Evolutionary conservation across 345 rosid species (phyloP), one percentile per base, ranked within the genome.

Genomic region (Lepidium didymum): DNA sequence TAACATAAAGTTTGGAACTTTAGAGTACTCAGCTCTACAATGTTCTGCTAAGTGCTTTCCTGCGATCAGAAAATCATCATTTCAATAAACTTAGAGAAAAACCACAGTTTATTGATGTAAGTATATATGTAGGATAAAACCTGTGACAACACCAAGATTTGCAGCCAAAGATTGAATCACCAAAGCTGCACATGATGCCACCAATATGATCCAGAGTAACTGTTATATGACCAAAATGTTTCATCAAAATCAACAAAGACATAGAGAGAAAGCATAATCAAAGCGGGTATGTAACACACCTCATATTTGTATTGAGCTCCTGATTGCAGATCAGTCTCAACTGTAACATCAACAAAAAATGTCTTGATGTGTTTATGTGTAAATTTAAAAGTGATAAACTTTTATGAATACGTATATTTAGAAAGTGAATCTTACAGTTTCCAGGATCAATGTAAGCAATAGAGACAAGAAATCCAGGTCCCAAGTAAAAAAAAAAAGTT

Each of bases 371-470:
- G 7, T 40, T 41, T 27, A 43, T 10, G 46, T 36, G 51, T 38
- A 25, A 51, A 0, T 35, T 18, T 14, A 10, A 44, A 23, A 67
- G 46, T 38, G 62, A 8, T n/a, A 56, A 3, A 40, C 31, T 2
- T 59, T 49, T 2, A 40, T 23, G 56, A 35, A 43, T 8, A 37
- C 51, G 31, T 53, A 19, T 16, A 55, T 40, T 1, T 12, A 12
- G 5, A n/a, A 61, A 44, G 10, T 8, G 38, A 25, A n/a, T 23
- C 88, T 82, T 81, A 91, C 97, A 87, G 66, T 91, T 91, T 79
- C 96, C 97, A 49, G 96, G 97, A 73, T 91, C 96, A 69, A 91
- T 91, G 67, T 91, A 91, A 49, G 96, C 97, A 62, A 91, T 91
- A 5, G 89, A 88, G 60, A 91, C 90, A 43, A 91, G 93, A 74